A percentile compares a stretch with the other conserved stretches of the same genome.
Conservation (phyloP, 495 filamentous ascomycete species). For the Glonium stellatum region DNA sequence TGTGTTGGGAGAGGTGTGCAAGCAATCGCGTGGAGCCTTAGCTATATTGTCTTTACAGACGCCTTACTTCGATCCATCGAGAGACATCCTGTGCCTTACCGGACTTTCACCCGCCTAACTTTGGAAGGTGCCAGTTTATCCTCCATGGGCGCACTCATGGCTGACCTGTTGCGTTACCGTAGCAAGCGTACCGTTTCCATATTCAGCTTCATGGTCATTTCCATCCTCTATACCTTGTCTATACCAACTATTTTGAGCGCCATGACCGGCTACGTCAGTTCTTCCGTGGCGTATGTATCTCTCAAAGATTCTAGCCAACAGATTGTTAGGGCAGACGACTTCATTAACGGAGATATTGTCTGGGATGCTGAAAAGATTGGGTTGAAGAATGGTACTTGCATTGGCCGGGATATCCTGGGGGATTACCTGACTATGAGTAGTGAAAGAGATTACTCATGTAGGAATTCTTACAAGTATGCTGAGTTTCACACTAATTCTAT, state of each 20-base stretch:
- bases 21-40: constrained; percentile 3
- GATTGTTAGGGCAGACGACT: constrained; percentile 7
- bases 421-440: not conserved
- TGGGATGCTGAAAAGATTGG: not conserved
- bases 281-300: constrained; percentile 6
- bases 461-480: not conserved
- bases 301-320: not conserved
- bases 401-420: not conserved
- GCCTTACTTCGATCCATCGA: constrained; percentile 14
- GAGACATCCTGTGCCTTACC: constrained; percentile 13
- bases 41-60: constrained; percentile 14
- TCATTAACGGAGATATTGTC: not conserved
- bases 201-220: constrained; percentile 14
- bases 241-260: constrained; percentile 9
- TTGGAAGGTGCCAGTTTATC: constrained; percentile 4
- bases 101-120: constrained; percentile 6
- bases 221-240: constrained; percentile 4
- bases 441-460: not conserved
- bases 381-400: not conserved
- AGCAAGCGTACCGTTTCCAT: constrained; percentile 10
- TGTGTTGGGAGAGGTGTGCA: constrained; percentile 12
- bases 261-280: constrained; percentile 17
- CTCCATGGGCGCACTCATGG: constrained; percentile 6
- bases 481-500: not conserved
- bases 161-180: constrained; percentile 3